Base-by-base conservation (phyloP, 23 red algal genomes). In the Agarophyton chilense region DNA sequence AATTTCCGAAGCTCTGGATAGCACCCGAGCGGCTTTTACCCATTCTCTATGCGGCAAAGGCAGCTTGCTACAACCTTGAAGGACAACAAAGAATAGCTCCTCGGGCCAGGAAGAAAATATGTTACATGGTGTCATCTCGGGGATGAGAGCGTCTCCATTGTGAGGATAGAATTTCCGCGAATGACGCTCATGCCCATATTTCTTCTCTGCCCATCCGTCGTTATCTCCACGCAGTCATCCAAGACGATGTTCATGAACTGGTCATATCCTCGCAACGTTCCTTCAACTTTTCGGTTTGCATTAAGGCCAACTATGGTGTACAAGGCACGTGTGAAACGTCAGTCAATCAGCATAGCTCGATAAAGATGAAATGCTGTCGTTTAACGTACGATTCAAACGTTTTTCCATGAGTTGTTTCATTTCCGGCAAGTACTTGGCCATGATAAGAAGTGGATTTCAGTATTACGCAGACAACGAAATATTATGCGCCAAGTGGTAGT, bases 191-290 rank as follows among this genome's bases (percentile, higher is more conserved):
- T 91, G 26, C 88, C 88, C 51, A 91, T 73, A 33, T 42, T 44
- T 26, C 88, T 75, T 60, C 61, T 64, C 24, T 91, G 73, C 17
- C 88, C 88, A 38, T 72, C 76, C 8, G 44, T 10, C 22, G 24
- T 73, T 2, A 82, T 44, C 45, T 94, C 90, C 17, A 94, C 76
- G 38, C 79, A 89, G 64, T 98, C 95, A 51, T 88, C 84, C 12
- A 98, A 33, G 2, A 93, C 90, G 74, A 94, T 72, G 66, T 98
- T 98, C 80, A 94, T 94, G 46, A 98, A 98, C 52, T 98, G 95
- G 71, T 98, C 95, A 70, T 98, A 98, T 22, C 95, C 95, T 76
- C 90, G 83, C n/a, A 98, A 64, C 10, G 84, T 82, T 26, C 95
- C 95, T 49, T 90, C 75, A 21, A 98, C 84, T 33, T 45, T 57